These are phyloP conservation scores for Diddensiella transvaalensis DNA, from an alignment of 805 yeast genomes.

Conservation along the genomic window DNA sequence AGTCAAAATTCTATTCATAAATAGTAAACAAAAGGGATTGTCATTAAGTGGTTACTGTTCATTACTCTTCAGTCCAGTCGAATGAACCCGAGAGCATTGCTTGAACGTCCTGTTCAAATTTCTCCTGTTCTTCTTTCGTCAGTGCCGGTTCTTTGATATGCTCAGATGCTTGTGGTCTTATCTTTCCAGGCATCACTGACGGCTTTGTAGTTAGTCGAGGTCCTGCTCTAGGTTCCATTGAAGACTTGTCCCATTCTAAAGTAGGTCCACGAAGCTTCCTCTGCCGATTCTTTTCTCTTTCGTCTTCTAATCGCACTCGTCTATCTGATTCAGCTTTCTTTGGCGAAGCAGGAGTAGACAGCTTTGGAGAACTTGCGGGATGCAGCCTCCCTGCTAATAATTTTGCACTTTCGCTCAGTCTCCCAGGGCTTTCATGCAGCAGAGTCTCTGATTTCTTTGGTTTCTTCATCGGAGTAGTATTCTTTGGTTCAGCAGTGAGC, in stretches of 20 bases:
- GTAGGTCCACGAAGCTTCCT: constrained; percentile 8
- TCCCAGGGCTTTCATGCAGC: neutral
- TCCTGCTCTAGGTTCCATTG: neutral
- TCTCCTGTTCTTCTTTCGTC: neutral
- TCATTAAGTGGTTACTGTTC: neutral
- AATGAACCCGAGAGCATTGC: constrained; percentile 3
- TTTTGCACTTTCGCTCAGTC: neutral
- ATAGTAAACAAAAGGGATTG: too few relatives aligned
- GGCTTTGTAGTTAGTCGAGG: neutral
- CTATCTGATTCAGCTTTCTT: neutral
- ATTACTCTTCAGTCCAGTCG: constrained; percentile 15
- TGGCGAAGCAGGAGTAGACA: neutral
- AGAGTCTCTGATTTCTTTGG: neutral
- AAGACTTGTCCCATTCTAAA: constrained; percentile 11
- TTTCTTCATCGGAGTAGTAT: neutral
- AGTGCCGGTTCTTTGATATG: neutral
- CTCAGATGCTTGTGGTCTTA: neutral
- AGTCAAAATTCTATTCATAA: too few relatives aligned
- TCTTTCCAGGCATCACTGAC: neutral
- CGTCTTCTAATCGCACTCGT: neutral
- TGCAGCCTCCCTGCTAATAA: neutral
- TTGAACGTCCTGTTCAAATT: constrained; percentile 7
- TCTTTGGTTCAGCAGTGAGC: too few relatives aligned
- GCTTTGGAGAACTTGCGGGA: neutral
- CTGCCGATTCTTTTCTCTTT: constrained; percentile 10